Evolutionary conservation across 2,329 filamentous ascomycete genomes (phyloP), one percentile per base, ranked within the genome.

Genomic region (Ilyonectria destructans): DNA sequence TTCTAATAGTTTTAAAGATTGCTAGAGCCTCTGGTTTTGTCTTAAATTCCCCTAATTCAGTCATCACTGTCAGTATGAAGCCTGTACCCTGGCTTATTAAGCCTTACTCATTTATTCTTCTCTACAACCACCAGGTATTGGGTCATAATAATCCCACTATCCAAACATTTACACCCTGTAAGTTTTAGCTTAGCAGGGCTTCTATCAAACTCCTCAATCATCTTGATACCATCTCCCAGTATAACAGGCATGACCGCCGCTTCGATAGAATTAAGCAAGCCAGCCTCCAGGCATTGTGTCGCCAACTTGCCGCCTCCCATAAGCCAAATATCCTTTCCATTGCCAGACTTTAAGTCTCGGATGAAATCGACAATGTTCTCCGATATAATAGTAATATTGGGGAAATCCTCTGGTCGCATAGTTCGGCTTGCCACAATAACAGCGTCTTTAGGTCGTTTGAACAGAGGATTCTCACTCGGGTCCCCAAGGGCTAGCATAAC

Each of bases 221-320:
- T 70, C n/a, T 71, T 75, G 23, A 74, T 71, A 0, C 79, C 79
- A 4, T 40, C 6, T 1, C 73, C 69, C 2, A 76, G 55, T 9
- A 75, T 23, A 10, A 74, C 71, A 10, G 75, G 74, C 71, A 77
- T 76, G 13, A 77, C 33, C 2, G 75, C 75, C 8, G 64, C 69
- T 67, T 82, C 80, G 3, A 81, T 59, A 0, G 70, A 65, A 29
- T 81, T 79, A 19, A 82, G 62, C 26, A 82, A 56, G 4, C 74
- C 73, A 6, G 74, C 76, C 10, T 73, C 69, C 6, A 82, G 61
- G 31, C 76, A 77, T n/a, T 69, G 58, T 10, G 72, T 62, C 26
- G 75, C 78, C 21, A 82, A 68, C 48, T 69, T 60, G 0, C 76
- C 77, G 0, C 80, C 80, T 7, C 80, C 81, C 77, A 82, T 80